Conservation (phyloP, 2,329 filamentous ascomycete genomes). For the Diaporthe citriasiana region DNA sequence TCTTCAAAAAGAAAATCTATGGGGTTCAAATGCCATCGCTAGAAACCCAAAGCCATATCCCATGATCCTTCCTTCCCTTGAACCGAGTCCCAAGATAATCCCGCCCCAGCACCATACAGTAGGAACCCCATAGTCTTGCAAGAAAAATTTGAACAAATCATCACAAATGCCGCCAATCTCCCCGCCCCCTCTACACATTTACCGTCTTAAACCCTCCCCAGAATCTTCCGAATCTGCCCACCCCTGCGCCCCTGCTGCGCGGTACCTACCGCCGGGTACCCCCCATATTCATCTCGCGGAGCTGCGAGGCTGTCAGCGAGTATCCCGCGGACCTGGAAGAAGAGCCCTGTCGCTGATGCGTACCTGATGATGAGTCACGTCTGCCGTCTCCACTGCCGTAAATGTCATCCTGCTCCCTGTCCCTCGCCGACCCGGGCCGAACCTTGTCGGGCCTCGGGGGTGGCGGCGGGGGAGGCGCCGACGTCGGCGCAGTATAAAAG, state of each 20-base stretch:
- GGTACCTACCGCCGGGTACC: conserved; percentile 24
- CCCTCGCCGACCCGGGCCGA: conserved; percentile 36
- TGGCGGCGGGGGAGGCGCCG: conserved; percentile 47
- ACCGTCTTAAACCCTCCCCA: conserved; percentile 34
- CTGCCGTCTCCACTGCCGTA: conserved; percentile 31
- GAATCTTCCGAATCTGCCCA: conserved; percentile 42
- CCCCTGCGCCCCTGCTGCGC: conserved; percentile 29
- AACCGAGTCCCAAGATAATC: neutral
- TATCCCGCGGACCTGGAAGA: conserved; percentile 17
- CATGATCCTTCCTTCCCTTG: neutral
- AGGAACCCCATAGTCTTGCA: neutral
- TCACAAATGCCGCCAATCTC: neutral
- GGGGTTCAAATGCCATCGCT: conserved; percentile 13
- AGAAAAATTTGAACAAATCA: neutral
- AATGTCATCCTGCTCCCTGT: conserved; percentile 42
- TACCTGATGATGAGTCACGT: conserved; percentile 34
- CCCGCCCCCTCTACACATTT: neutral
- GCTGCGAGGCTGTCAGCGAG: conserved; percentile 33
- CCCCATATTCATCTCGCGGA: conserved; percentile 35
- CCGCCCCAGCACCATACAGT: conserved; percentile 15
- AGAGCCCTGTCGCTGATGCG: neutral
- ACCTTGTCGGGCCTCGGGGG: conserved; percentile 54
- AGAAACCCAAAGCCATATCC: neutral
- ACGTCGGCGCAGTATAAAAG: conserved; percentile 45
- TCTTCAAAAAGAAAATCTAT: neutral